Evolutionary conservation across 768 basidiomycete genomes (phyloP).

Genomic region (Tulasnella sp.): DNA sequence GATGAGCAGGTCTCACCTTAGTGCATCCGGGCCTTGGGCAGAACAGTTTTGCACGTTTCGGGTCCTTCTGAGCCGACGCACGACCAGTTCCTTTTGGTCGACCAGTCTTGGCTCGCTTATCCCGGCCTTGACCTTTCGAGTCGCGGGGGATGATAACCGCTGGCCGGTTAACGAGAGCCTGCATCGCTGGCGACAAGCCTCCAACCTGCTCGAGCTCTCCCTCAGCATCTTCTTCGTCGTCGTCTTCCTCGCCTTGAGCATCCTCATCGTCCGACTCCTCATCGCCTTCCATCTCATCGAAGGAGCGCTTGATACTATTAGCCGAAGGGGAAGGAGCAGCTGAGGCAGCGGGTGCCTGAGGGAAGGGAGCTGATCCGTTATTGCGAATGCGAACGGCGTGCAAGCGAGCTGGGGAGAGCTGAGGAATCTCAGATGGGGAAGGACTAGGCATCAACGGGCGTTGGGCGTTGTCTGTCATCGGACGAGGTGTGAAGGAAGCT

Average conservation of each 20-base stretch:
- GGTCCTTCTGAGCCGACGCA: slow-evolving; percentile 15
- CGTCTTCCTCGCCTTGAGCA: slow-evolving; percentile 8
- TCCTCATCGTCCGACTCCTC: not conserved
- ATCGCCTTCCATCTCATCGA: slow-evolving; percentile 6
- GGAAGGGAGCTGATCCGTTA: not conserved
- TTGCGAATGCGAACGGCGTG: not conserved
- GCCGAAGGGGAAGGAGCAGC: not conserved
- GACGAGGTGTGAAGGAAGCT: not conserved
- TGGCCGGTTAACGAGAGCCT: not conserved
- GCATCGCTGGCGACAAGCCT: not conserved
- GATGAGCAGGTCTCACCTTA: slow-evolving; percentile 35
- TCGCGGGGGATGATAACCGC: not conserved
- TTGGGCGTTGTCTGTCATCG: not conserved
- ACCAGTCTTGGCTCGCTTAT: slow-evolving; percentile 17
- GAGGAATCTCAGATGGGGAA: not conserved
- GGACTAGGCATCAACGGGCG: slow-evolving; percentile 7
- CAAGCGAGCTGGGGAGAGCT: slow-evolving; percentile 3
- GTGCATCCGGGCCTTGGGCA: slow-evolving; percentile 39
- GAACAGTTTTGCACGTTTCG: slow-evolving; percentile 11
- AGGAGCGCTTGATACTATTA: not conserved
- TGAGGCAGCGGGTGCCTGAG: slow-evolving; percentile 3
- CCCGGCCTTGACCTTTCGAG: not conserved
- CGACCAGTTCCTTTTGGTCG: slow-evolving; percentile 3
- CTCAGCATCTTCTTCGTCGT: slow-evolving; percentile 12
- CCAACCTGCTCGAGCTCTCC: slow-evolving; percentile 6